Percentiles rank a stretch among this genome's conserved stretches.
Evolutionary conservation across 305 asterid genomes (phyloP).

Genomic region (Fraxinus baroniana): DNA sequence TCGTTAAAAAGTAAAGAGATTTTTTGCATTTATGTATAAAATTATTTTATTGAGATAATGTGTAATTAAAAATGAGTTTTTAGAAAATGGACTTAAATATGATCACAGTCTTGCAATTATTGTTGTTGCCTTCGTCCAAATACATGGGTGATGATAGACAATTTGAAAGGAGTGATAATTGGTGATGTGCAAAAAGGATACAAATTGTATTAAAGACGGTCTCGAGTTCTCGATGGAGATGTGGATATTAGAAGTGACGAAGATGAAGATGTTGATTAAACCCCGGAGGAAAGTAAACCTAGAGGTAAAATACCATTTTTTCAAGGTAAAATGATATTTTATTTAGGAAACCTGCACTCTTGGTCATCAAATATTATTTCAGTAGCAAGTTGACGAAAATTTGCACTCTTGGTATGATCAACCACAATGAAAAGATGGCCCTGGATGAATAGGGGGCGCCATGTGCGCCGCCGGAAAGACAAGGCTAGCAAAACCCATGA

Average conservation of each 20-base stretch:
- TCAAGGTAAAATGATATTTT: background rate
- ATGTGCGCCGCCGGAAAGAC: no score
- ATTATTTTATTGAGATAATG: no score
- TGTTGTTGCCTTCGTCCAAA: background rate
- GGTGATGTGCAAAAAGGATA: background rate
- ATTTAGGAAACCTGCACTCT: background rate
- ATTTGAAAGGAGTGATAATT: background rate
- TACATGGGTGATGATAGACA: background rate
- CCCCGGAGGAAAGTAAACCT: background rate
- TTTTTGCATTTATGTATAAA: no score
- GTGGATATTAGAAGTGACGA: background rate
- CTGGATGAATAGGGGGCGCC: no score
- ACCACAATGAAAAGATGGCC: no score
- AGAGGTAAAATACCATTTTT: background rate
- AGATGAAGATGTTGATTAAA: background rate
- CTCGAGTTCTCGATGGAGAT: background rate
- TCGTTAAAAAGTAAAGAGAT: no score
- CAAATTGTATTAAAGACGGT: background rate
- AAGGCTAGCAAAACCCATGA: no score
- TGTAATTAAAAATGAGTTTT: no score
- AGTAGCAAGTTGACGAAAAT: no score
- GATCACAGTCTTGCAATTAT: background rate
- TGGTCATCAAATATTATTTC: background rate
- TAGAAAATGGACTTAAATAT: background rate
- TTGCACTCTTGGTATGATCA: no score